Evolutionary conservation across 2,329 filamentous ascomycete species (phyloP).

Genomic region (Aspergillus sp.): DNA sequence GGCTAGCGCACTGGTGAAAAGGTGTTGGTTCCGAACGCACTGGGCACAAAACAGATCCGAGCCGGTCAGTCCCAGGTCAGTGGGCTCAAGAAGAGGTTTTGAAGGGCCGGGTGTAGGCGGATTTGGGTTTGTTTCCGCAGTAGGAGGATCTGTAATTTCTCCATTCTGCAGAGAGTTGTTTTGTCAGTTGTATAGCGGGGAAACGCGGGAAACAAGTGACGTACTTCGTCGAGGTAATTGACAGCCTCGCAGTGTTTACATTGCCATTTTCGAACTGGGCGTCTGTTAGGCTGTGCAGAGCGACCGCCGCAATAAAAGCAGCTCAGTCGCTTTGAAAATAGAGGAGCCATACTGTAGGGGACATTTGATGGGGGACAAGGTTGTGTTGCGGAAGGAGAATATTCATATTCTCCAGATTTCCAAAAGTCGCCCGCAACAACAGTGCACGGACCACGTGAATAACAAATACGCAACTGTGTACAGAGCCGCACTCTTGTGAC

Average conservation of each 20-base stretch:
- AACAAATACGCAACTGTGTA: neutral
- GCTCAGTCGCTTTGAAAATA: conserved; percentile 51
- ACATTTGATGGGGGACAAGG: conserved; percentile 2
- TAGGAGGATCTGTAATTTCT: conserved; percentile 83
- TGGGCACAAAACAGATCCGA: conserved; percentile 65
- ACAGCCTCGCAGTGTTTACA: conserved; percentile 79
- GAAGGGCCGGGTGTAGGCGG: conserved; percentile 34
- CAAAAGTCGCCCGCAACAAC: conserved; percentile 23
- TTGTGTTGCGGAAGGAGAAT: conserved; percentile 21
- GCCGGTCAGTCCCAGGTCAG: conserved; percentile 27
- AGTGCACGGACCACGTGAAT: conserved; percentile 26
- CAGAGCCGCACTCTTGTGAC: neutral
- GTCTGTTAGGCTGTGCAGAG: conserved; percentile 61
- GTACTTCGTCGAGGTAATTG: conserved; percentile 85
- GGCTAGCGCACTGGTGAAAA: conserved; percentile 72
- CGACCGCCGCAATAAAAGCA: conserved; percentile 85
- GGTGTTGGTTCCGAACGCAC: conserved; percentile 85
- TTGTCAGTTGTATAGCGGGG: conserved; percentile 17
- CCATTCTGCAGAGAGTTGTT: conserved; percentile 61
- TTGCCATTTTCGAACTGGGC: conserved; percentile 63
- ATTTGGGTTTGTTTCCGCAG: conserved; percentile 53
- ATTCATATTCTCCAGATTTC: conserved; percentile 16
- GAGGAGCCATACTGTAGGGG: conserved; percentile 37
- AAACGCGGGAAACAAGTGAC: conserved; percentile 21
- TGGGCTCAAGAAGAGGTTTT: conserved; percentile 47